A percentile compares a stretch with the other conserved stretches of the same genome.
phyloP scores from a whole-genome alignment of 345 rosid species.

The Geranium rotundifolium region DNA sequence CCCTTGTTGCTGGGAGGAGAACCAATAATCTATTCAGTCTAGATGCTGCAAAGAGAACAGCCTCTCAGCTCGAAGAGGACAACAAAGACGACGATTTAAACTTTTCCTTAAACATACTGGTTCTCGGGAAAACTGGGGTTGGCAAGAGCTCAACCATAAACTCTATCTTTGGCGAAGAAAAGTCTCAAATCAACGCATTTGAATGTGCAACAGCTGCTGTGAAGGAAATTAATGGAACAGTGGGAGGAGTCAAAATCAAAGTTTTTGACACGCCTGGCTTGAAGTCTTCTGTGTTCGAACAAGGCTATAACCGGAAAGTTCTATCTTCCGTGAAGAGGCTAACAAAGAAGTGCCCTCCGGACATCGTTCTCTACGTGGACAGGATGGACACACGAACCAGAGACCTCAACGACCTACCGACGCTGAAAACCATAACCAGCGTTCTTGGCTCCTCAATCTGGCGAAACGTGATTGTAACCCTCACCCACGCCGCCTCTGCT shows the following conservation, averaged over 20 bases:
- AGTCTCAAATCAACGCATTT: slow-evolving; percentile 38
- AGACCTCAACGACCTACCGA: slow-evolving; percentile 30
- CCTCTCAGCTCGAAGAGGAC: slow-evolving; percentile 31
- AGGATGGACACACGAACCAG: slow-evolving; percentile 39
- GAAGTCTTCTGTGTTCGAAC: slow-evolving; percentile 32
- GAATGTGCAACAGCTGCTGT: slow-evolving; percentile 34
- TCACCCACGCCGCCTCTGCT: slow-evolving; percentile 56
- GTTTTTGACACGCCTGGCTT: slow-evolving; percentile 77
- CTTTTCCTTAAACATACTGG: slow-evolving; percentile 50
- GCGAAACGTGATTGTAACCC: slow-evolving; percentile 43
- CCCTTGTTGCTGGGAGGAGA: slow-evolving; percentile 16
- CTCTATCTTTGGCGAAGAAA: slow-evolving; percentile 54
- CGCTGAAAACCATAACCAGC: slow-evolving; percentile 33
- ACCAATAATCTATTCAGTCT: slow-evolving; percentile 18
- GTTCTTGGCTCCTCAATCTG: slow-evolving; percentile 51
- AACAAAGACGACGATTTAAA: slow-evolving; percentile 19
- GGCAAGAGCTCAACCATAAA: slow-evolving; percentile 78
- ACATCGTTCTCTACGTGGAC: slow-evolving; percentile 61
- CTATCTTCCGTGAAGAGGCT: slow-evolving; percentile 46
- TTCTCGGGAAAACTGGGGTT: slow-evolving; percentile 75
- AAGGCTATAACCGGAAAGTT: slow-evolving; percentile 36
- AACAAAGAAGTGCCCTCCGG: slow-evolving; percentile 44
- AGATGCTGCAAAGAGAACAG: slow-evolving; percentile 24
- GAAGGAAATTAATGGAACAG: slow-evolving; percentile 36
- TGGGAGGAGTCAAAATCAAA: slow-evolving; percentile 38